phyloP scores from a whole-genome alignment of 2,329 filamentous ascomycete species.

The Xylariaceae sp. region DNA sequence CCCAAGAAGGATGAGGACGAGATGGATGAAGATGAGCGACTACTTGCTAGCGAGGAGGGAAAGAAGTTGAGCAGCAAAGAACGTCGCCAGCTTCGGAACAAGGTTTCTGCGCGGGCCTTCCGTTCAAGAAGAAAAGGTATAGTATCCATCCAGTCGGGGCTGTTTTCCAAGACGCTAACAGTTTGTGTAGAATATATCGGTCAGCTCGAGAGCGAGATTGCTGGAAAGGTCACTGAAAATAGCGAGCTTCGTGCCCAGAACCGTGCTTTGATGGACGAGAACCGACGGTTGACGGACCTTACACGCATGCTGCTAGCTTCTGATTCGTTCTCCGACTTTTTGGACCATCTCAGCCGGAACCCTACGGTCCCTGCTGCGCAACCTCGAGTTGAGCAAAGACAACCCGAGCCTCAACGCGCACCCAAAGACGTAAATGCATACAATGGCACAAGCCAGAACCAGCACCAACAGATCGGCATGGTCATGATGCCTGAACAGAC shows the following conservation, averaged over 20 bases:
- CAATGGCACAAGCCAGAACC: constrained; percentile 45
- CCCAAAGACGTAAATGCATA: constrained; percentile 67
- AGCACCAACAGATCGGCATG: constrained; percentile 70
- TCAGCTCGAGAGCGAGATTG: constrained; percentile 87
- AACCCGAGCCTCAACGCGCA: constrained; percentile 45
- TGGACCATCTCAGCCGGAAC: constrained; percentile 66
- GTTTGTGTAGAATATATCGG: constrained; percentile 80
- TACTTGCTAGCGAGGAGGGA: constrained; percentile 72
- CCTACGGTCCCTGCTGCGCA: constrained; percentile 41
- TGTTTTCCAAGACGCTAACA: constrained; percentile 43
- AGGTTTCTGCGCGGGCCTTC: constrained; percentile 96
- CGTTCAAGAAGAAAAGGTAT: constrained; percentile 95
- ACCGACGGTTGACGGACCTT: constrained; percentile 71
- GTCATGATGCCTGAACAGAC: constrained; percentile 77
- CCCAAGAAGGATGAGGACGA: constrained; percentile 93
- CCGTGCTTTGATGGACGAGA: constrained; percentile 77
- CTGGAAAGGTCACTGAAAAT: constrained; percentile 77
- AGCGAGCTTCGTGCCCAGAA: constrained; percentile 79
- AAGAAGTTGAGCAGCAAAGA: constrained; percentile 99
- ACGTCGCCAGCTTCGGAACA: constrained; percentile 94
- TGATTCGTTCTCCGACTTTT: constrained; percentile 75
- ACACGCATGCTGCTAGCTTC: constrained; percentile 80
- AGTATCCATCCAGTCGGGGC: constrained; percentile 26
- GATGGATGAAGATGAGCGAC: constrained; percentile 91
- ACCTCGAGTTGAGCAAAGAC: constrained; percentile 38